These are phyloP conservation scores for Emmonsia crescens DNA, from an alignment of 2,329 filamentous ascomycete species.

Conservation along the genomic window DNA sequence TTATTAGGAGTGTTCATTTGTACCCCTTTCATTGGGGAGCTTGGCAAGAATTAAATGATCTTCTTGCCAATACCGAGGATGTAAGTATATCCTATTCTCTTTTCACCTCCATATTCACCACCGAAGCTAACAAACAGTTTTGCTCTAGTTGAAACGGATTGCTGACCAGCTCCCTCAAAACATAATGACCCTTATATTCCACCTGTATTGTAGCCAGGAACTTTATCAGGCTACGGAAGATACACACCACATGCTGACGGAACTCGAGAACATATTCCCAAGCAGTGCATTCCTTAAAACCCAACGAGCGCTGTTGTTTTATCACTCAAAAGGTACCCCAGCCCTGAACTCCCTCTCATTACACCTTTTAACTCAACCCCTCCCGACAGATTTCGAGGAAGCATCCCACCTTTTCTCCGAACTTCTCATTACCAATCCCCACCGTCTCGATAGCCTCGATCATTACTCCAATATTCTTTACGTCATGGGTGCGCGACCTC, in stretches of 20 bases:
- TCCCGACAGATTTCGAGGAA: conserved; percentile 46
- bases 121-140: conserved; percentile 13
- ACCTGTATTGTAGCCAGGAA: conserved; percentile 81
- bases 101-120: conserved; percentile 3
- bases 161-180: conserved; percentile 69
- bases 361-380: conserved; percentile 5
- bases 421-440: conserved; percentile 54
- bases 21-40: conserved; percentile 96
- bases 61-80: conserved; percentile 72
- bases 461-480: conserved; percentile 97
- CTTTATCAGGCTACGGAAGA: conserved; percentile 75
- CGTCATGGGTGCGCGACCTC: conserved; percentile 76
- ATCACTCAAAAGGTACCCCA: conserved; percentile 61
- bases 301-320: conserved; percentile 75
- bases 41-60: conserved; percentile 80
- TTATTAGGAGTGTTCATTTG: conserved; percentile 77
- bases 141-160: conserved; percentile 55
- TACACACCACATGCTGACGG: conserved; percentile 62
- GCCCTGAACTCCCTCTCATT: not conserved
- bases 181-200: conserved; percentile 88
- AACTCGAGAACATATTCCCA: conserved; percentile 76
- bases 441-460: conserved; percentile 78
- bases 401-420: conserved; percentile 55
- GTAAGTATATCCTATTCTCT: conserved; percentile 39
- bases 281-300: conserved; percentile 81